A percentile compares a stretch with the other conserved stretches of the same genome.
These are phyloP conservation scores for Candida odintsovae DNA, from an alignment of 805 yeast genomes.

Conservation along the genomic window DNA sequence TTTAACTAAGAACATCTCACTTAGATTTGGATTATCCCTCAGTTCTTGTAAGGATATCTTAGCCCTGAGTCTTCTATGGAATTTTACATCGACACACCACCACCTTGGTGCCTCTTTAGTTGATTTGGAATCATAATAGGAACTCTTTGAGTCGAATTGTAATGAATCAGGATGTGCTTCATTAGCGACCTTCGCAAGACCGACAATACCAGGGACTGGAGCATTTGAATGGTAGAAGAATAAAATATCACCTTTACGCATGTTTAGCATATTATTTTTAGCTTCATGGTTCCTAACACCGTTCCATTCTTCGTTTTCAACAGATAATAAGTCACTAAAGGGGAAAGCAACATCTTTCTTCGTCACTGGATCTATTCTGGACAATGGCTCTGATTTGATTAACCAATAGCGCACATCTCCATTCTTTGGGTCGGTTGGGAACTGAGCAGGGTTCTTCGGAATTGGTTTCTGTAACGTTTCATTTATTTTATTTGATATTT, in stretches of 20 bases:
- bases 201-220: constrained; percentile 49
- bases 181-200: constrained; percentile 33
- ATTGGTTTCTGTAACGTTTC: constrained; percentile 16
- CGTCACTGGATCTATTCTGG: constrained; percentile 40
- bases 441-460: constrained; percentile 30
- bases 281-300: constrained; percentile 59
- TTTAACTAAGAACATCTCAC: constrained; percentile 39
- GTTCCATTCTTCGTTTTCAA: constrained; percentile 45
- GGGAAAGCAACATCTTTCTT: constrained; percentile 46
- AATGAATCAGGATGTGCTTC: constrained; percentile 34
- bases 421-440: constrained; percentile 21
- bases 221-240: constrained; percentile 55
- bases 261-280: constrained; percentile 41
- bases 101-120: constrained; percentile 39
- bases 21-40: constrained; percentile 27
- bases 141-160: constrained; percentile 36
- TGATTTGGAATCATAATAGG: constrained; percentile 45
- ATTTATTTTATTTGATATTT: background rate
- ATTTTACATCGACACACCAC: constrained; percentile 52
- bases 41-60: constrained; percentile 37
- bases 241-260: constrained; percentile 41
- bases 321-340: constrained; percentile 35
- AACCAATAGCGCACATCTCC: constrained; percentile 41
- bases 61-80: constrained; percentile 36
- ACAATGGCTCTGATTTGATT: constrained; percentile 49